Base-by-base conservation (phyloP, 1,139 yeast species). In the Blastobotrys petasosporus region DNA sequence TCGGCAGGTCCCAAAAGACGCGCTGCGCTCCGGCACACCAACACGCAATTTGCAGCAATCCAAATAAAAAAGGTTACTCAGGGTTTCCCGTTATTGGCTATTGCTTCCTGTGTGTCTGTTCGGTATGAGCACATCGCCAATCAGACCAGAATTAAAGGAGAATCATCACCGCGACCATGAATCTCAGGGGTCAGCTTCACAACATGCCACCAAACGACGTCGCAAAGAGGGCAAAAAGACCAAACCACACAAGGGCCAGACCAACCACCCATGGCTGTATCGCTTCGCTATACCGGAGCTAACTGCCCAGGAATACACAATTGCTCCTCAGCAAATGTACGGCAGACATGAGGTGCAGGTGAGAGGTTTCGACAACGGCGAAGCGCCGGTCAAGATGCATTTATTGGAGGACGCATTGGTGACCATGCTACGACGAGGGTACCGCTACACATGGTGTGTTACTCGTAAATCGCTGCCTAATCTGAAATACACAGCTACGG, bases 401-500 rank as follows among this genome's bases (percentile, higher is more conserved):
- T 31, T n/a, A 23, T 20, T 34, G 12, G 46, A 44, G 35, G 46
- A 44, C 28, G 37, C 46, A 4, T 13, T 44, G 28, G 13, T 35
- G 31, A 28, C 38, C 53, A 87, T 87, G 62, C 13, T 25, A 25
- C 75, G 80, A 54, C 69, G 94, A 45, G 94, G 95, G 1, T 92
- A 82, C 68, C 79, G 87, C 52, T 92, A 90, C 63, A 72, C 78
- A 46, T 80, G 90, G 31, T 86, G 96, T 61, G 75, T 80, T 8
- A 90, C 95, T 0, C 80, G 81, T 51, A 82, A 86, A 1, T 55
- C 61, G 1, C 74, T 87, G 52, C 66, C 69, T 2, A 75, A 84
- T 16, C 70, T 80, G 35, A 71, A 82, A 56, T 90, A 86, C 59
- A 72, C 85, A 29, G 79, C 88, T 1, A 79, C 87, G 0, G 97